Evolutionary conservation across 2,329 filamentous ascomycete genomes (phyloP).

Genomic region (Chaetomium sp.): DNA sequence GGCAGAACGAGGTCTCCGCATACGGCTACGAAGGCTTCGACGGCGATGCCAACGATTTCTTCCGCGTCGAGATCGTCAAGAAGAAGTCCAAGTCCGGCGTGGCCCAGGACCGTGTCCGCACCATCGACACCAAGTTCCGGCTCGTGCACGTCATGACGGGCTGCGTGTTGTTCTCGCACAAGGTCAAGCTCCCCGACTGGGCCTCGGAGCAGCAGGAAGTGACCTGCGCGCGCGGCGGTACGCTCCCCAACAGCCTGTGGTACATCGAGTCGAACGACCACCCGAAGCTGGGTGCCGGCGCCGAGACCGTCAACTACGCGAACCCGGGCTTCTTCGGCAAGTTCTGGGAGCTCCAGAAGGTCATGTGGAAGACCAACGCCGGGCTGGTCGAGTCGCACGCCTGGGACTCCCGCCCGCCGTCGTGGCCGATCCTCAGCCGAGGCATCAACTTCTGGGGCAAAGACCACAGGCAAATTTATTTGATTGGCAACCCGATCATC

Average conservation of each 20-base stretch:
- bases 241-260: constrained; percentile 94
- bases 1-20: constrained; percentile 93
- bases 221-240: constrained; percentile 88
- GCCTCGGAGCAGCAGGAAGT: constrained; percentile 98
- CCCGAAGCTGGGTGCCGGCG: constrained; percentile 62
- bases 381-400: constrained; percentile 93
- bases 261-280: constrained; percentile 91
- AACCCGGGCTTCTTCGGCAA: constrained; percentile 95
- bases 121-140: constrained; percentile 94
- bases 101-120: constrained; percentile 79
- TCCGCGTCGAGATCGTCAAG: constrained; percentile 92
- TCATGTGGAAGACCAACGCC: constrained; percentile 99
- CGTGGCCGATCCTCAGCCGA: constrained; percentile 85
- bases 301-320: constrained; percentile 93
- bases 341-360: constrained; percentile 93
- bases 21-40: constrained; percentile 97
- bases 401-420: constrained; percentile 91
- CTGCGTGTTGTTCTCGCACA: constrained; percentile 94
- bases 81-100: constrained; percentile 70
- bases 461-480: constrained; percentile 89
- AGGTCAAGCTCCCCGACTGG: constrained; percentile 98
- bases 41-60: constrained; percentile 93
- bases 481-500: constrained; percentile 88
- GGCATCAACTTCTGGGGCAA: constrained; percentile 99
- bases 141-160: constrained; percentile 96